Percentiles rank a stretch among this genome's conserved stretches.
Conservation (phyloP, 1,284 basidiomycete species). For the Cystobasidium slooffiae region DNA sequence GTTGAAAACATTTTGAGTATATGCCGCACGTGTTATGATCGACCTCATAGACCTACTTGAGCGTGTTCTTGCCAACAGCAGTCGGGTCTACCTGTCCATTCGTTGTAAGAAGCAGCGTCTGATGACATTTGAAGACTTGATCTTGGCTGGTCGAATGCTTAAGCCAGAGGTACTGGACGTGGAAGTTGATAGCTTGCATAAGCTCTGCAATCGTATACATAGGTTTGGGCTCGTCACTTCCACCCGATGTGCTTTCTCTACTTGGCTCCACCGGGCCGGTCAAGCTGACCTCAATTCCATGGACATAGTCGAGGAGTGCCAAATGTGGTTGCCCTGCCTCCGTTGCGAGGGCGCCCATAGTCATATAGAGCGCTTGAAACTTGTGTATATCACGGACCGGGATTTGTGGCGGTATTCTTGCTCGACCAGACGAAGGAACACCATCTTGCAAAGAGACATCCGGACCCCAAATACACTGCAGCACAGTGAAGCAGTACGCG, state of each 20-base stretch:
- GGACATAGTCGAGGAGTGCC: not conserved
- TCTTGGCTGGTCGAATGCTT: not conserved
- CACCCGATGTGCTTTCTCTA: not conserved
- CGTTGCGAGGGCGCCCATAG: not conserved
- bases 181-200: not conserved
- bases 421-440: not conserved
- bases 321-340: not conserved
- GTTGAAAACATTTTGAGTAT: not conserved
- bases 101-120: not conserved
- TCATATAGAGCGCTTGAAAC: constrained; percentile 3
- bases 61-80: not conserved
- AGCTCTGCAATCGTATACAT: not conserved
- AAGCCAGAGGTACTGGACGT: constrained; percentile 12
- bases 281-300: not conserved
- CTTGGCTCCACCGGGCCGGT: not conserved
- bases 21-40: not conserved
- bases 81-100: not conserved
- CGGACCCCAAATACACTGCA: not conserved
- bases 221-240: not conserved
- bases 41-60: not conserved
- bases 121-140: not conserved
- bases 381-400: not conserved
- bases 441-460: not conserved
- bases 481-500: not conserved
- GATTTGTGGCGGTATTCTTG: not conserved